phyloP scores from a whole-genome alignment of 1,284 basidiomycete species.

The Meripilus lineatus region DNA sequence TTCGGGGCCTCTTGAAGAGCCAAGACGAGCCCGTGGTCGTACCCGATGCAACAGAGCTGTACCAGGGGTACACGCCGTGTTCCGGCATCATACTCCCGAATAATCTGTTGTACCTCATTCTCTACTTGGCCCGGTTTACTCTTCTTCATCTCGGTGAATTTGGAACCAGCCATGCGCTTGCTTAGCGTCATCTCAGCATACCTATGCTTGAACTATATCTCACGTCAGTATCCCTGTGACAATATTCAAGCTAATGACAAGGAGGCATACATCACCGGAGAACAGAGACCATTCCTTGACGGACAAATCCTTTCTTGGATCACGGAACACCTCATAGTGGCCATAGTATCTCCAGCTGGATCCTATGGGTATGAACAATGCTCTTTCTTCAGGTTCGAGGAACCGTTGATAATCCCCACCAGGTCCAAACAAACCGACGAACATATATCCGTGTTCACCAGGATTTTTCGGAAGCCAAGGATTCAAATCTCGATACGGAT shows the following conservation, averaged over 20 bases:
- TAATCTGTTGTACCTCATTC: conserved; percentile 25
- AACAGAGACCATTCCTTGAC: conserved; percentile 10
- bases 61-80: conserved; percentile 41
- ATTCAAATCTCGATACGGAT: conserved; percentile 12
- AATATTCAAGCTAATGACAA: neutral
- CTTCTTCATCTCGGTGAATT: neutral
- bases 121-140: neutral
- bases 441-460: conserved; percentile 13
- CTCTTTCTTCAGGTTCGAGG: conserved; percentile 2
- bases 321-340: conserved; percentile 8
- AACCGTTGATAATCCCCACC: conserved; percentile 11
- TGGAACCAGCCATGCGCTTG: too few relatives aligned
- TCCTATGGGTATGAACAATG: conserved; percentile 8
- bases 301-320: conserved; percentile 9
- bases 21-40: conserved; percentile 34
- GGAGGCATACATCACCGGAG: conserved; percentile 8
- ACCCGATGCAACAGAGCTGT: conserved; percentile 37
- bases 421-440: conserved; percentile 12
- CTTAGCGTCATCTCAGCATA: conserved; percentile 3
- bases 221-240: neutral
- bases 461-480: conserved; percentile 11
- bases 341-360: conserved; percentile 11
- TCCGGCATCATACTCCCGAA: conserved; percentile 36
- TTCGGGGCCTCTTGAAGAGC: conserved; percentile 9
- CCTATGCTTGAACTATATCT: conserved; percentile 1